Evolutionary conservation across 345 rosid species (phyloP), one percentile per base, ranked within the genome.

Genomic region (Draba incana): DNA sequence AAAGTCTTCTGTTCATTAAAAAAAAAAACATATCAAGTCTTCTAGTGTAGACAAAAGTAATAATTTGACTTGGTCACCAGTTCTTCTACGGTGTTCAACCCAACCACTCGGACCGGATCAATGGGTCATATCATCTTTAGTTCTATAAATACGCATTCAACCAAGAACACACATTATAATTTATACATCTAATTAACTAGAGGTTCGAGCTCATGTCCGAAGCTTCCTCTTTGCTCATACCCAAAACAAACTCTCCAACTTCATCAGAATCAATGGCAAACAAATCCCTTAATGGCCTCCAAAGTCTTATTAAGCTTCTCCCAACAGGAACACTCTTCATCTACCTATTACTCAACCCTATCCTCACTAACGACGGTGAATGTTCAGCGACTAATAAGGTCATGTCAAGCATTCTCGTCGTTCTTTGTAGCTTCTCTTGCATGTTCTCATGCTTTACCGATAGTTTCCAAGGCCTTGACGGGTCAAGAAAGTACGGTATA

Each of bases 271-370:
- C 83, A 38, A 55, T 80, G 52, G 56, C 74, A 15, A 88, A 62
- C 57, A 81, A 47, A 71, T 77, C 91, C 42, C 78, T 86, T 9
- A 25, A 70, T 4, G 89, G 95, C 13, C 35, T 86, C 0, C 86
- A 91, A 2, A 92, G 84, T 81, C 88, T 92, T 35, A 52, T 92
- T 69, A 88, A 82, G 84, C 86, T 90, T 55, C 97, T 92, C 35
- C 98, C 98, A 0, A 88, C 97, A 12, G 98, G 97, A 69, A 90
- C 92, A 1, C 90, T 90, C 62, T 92, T 90, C 75, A 12, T 83
- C 48, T 92, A 81, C 77, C 93, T 85, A 50, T 84, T 88, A 84
- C 97, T 92, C 10, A 88, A 82, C 81, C 97, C 98, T 38, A 53
- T 89, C 38, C 27, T 90, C 24, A 78, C 96, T 83, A 83, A 92